Evolutionary conservation across 2,329 filamentous ascomycete species (phyloP).

Genomic region (Colletotrichum euphorbiae): DNA sequence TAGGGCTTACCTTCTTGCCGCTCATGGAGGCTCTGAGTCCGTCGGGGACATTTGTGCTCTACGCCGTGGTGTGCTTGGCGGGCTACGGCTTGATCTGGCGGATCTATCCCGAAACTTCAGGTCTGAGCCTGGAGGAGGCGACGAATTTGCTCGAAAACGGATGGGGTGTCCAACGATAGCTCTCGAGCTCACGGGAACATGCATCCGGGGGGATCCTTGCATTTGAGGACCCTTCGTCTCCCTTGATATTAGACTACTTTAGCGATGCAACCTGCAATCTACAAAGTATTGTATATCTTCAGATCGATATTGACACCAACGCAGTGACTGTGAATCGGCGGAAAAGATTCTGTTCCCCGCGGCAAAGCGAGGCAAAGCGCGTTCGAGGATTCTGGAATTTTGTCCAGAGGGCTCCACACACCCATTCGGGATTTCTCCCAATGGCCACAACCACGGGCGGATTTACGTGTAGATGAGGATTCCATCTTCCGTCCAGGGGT

Average conservation of each 20-base stretch:
- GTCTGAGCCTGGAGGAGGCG: slow-evolving; percentile 84
- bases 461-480: slow-evolving; percentile 3
- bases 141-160: slow-evolving; percentile 76
- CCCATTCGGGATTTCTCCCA: slow-evolving; percentile 18
- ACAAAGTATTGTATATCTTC: neutral
- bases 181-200: slow-evolving; percentile 4
- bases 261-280: slow-evolving; percentile 17
- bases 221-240: neutral
- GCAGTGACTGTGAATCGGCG: neutral
- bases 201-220: slow-evolving; percentile 8
- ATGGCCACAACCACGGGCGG: neutral
- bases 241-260: slow-evolving; percentile 8
- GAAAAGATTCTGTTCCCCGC: slow-evolving; percentile 1
- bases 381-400: slow-evolving; percentile 29
- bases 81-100: slow-evolving; percentile 77
- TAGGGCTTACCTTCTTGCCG: slow-evolving; percentile 88
- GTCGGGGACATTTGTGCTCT: slow-evolving; percentile 83
- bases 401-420: neutral
- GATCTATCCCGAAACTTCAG: slow-evolving; percentile 89
- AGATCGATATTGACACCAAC: too few relatives aligned
- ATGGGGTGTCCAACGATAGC: slow-evolving; percentile 71
- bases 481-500: slow-evolving; percentile 14
- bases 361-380: neutral
- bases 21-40: slow-evolving; percentile 84
- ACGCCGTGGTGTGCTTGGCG: slow-evolving; percentile 75